These are phyloP conservation scores for Alternaria metachromatica DNA, from an alignment of 2,329 filamentous ascomycete species.

Conservation along the genomic window DNA sequence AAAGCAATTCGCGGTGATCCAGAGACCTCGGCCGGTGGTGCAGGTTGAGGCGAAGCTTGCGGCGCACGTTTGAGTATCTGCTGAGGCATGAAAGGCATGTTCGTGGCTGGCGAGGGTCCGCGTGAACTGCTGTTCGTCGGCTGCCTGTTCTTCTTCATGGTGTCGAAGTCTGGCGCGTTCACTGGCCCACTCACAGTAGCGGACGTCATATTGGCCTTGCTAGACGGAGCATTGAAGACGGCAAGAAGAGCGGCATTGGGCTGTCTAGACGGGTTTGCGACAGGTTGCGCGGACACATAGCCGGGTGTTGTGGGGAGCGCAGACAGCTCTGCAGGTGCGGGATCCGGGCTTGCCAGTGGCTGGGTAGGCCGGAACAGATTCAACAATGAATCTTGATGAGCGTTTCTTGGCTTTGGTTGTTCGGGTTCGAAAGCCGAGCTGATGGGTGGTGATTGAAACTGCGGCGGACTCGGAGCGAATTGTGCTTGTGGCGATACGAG, in stretches of 20 bases:
- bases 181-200: constrained; percentile 52
- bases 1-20: constrained; percentile 29
- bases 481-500: constrained; percentile 33
- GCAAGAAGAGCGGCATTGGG: constrained; percentile 29
- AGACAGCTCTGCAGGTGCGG: constrained; percentile 55
- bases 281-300: constrained; percentile 28
- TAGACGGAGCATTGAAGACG: constrained; percentile 24
- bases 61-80: constrained; percentile 34
- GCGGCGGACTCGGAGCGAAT: constrained; percentile 36
- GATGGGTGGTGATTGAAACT: constrained; percentile 38
- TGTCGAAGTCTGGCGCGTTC: constrained; percentile 52
- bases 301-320: constrained; percentile 52
- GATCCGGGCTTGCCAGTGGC: constrained; percentile 36
- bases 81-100: constrained; percentile 36
- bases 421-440: constrained; percentile 31
- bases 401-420: constrained; percentile 47
- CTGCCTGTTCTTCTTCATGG: constrained; percentile 43
- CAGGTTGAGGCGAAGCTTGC: constrained; percentile 8
- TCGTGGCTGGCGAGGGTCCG: constrained; percentile 36
- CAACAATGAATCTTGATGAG: constrained; percentile 55
- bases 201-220: constrained; percentile 41
- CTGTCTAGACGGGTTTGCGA: constrained; percentile 18
- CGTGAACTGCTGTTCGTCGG: constrained; percentile 32
- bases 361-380: constrained; percentile 52
- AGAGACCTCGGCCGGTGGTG: constrained; percentile 11